phyloP scores from a whole-genome alignment of 2,329 filamentous ascomycete species.

The Paracorniculantispora psalliotae region DNA sequence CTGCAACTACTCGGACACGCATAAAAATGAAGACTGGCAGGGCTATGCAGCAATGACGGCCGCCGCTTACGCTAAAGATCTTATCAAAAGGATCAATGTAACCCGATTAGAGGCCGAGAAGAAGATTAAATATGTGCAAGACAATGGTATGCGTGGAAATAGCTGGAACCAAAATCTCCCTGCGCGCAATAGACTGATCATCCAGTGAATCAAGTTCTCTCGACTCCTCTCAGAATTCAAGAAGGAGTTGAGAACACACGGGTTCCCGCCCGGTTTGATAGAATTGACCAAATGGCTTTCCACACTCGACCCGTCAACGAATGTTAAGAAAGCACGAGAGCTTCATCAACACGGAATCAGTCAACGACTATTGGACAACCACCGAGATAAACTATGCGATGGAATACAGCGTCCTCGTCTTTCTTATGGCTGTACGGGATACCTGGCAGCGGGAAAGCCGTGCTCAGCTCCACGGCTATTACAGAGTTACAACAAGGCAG shows the following conservation, averaged over 20 bases:
- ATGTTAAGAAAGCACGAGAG: background rate
- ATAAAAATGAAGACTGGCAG: background rate
- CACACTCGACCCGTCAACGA: background rate
- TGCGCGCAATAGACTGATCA: too few relatives aligned
- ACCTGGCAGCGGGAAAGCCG: background rate
- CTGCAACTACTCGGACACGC: background rate
- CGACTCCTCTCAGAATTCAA: background rate
- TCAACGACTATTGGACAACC: background rate
- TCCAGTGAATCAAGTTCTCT: background rate
- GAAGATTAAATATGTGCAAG: background rate
- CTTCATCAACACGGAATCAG: background rate
- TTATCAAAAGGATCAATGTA: background rate
- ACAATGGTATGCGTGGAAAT: background rate
- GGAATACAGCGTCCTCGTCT: background rate
- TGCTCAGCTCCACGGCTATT: background rate
- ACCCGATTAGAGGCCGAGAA: background rate
- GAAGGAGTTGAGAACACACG: background rate
- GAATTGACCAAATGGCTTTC: background rate
- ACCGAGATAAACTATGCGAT: background rate
- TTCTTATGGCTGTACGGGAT: background rate
- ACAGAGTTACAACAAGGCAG: background rate
- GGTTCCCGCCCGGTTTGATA: background rate
- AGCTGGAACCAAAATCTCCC: too few relatives aligned
- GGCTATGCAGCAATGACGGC: slow-evolving; percentile 24
- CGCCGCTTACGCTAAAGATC: slow-evolving; percentile 25